phyloP scores from a whole-genome alignment of 2,329 filamentous ascomycete genomes.

The Blastomyces emzantsi region DNA sequence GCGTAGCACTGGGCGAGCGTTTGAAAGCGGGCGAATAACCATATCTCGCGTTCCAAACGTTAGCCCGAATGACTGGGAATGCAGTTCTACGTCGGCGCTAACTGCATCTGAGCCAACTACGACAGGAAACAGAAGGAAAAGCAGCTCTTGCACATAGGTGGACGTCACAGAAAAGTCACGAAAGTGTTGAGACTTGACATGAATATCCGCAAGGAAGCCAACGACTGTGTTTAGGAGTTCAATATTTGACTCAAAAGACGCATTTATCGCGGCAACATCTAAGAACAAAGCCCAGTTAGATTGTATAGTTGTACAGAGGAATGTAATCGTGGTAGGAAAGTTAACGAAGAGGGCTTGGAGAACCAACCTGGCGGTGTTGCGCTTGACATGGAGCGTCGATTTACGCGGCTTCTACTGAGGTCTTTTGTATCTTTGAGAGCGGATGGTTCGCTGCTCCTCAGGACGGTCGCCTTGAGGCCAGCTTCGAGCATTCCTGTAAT shows the following conservation, averaged over 20 bases:
- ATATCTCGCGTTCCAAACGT: constrained; percentile 82
- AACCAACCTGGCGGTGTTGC: constrained; percentile 3
- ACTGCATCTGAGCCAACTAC: constrained; percentile 80
- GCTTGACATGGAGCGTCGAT: constrained; percentile 8
- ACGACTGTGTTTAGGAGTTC: constrained; percentile 66
- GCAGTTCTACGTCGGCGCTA: constrained; percentile 75
- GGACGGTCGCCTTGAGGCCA: constrained; percentile 58
- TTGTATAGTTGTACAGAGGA: not conserved
- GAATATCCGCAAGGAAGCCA: constrained; percentile 68
- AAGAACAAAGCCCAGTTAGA: not conserved
- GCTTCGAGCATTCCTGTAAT: constrained; percentile 81
- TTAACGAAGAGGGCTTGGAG: not conserved
- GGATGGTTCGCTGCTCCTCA: constrained; percentile 24
- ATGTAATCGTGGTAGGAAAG: not conserved
- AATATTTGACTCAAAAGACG: constrained; percentile 47
- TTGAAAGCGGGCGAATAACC: constrained; percentile 65
- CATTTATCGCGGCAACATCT: not conserved
- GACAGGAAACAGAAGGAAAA: constrained; percentile 75
- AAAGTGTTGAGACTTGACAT: constrained; percentile 66
- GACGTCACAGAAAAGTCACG: constrained; percentile 73
- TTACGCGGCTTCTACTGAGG: not conserved
- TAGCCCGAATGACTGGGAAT: constrained; percentile 68
- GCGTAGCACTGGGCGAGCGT: constrained; percentile 59
- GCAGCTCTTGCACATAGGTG: constrained; percentile 69
- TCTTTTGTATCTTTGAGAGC: not conserved